phyloP scores from a whole-genome alignment of 257 asterid genomes.

The Solanum bulbocastanum region DNA sequence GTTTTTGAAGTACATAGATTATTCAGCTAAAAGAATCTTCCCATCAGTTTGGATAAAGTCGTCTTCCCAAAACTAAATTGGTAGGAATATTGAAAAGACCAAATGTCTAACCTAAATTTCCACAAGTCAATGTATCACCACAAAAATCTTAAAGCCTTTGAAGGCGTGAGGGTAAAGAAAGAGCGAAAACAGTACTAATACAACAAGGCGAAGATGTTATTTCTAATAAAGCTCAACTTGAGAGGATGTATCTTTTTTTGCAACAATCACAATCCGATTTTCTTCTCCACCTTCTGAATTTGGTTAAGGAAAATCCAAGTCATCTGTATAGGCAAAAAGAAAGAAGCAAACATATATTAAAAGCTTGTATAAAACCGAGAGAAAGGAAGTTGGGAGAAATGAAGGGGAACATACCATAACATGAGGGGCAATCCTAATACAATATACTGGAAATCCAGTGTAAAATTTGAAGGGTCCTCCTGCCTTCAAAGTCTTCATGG shows the following conservation, averaged over 20 bases:
- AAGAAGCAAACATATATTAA: neutral
- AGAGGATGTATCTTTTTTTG: neutral
- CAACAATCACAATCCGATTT: slow-evolving; percentile 40
- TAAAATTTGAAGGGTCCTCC: slow-evolving; percentile 86
- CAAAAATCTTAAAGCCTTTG: neutral
- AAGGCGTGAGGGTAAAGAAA: neutral
- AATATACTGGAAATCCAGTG: slow-evolving; percentile 92
- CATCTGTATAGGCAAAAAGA: slow-evolving; percentile 43
- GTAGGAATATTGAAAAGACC: neutral
- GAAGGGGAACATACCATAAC: slow-evolving; percentile 67
- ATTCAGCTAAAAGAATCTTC: slow-evolving; percentile 10
- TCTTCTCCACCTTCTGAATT: slow-evolving; percentile 58
- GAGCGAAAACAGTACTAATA: neutral
- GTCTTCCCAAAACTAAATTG: neutral
- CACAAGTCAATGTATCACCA: neutral
- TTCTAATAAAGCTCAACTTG: neutral
- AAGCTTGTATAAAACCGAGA: neutral
- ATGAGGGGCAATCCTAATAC: slow-evolving; percentile 93
- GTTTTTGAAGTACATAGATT: slow-evolving; percentile 7
- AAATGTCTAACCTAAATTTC: slow-evolving; percentile 16
- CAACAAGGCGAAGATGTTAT: neutral
- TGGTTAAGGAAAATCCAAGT: slow-evolving; percentile 96
- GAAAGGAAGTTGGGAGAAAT: neutral
- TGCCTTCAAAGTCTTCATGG: slow-evolving; percentile 58
- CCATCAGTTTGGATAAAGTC: neutral